Percentiles rank a stretch among this genome's conserved stretches.
Evolutionary conservation across 441 rosid species (phyloP).

Genomic region (Pelargonium fulgidum): DNA sequence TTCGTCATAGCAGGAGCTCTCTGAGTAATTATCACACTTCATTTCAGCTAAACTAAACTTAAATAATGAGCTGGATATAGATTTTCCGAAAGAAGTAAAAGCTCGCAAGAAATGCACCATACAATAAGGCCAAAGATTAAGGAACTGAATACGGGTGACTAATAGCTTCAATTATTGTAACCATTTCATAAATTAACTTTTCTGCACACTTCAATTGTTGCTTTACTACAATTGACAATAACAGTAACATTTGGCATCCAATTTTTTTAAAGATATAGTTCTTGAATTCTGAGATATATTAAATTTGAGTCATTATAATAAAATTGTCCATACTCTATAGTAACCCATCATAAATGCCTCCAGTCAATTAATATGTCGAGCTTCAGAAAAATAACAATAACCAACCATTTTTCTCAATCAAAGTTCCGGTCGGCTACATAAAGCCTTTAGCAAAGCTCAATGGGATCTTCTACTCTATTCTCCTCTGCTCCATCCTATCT

Average conservation of each 20-base stretch:
- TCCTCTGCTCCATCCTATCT: too few species aligned
- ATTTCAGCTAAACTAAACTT: conserved; percentile 15
- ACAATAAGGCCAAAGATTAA: neutral
- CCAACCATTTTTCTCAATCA: too few species aligned
- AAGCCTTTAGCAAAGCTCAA: too few species aligned
- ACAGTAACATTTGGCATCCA: conserved; percentile 6
- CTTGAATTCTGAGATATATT: neutral
- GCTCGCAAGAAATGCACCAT: neutral
- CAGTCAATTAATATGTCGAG: conserved; percentile 11
- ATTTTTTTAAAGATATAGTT: neutral
- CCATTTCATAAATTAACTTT: neutral
- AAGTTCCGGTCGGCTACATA: too few species aligned
- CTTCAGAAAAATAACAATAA: conserved; percentile 3
- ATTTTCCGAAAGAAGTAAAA: neutral
- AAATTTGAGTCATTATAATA: neutral
- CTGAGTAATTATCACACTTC: conserved; percentile 33
- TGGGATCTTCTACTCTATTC: too few species aligned
- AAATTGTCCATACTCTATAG: conserved; percentile 3
- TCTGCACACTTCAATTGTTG: neutral
- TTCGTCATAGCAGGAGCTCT: conserved; percentile 44
- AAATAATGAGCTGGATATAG: neutral
- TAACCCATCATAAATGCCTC: conserved; percentile 10
- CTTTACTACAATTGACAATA: neutral
- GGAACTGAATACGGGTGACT: neutral
- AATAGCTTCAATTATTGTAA: neutral